Conservation (phyloP, 805 yeast species). For the Spathaspora boniae region DNA sequence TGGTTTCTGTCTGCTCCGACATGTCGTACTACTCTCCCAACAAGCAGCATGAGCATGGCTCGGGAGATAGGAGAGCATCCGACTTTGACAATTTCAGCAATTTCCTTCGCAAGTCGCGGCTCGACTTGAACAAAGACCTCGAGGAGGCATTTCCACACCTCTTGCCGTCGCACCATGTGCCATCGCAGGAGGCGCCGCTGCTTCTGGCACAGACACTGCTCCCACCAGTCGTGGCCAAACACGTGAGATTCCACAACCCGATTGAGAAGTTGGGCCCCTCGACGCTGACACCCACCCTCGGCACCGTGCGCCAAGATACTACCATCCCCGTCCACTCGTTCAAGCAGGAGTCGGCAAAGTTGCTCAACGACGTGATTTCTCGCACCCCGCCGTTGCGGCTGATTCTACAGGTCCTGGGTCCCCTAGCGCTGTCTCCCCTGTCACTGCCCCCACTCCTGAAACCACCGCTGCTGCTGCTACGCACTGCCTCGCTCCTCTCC, state of each 20-base stretch:
- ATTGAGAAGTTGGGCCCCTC: constrained; percentile 19
- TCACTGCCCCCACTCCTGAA: too few species aligned
- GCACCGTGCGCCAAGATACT: constrained; percentile 20
- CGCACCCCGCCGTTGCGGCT: neutral
- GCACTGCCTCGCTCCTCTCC: neutral
- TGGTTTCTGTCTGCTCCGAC: constrained; percentile 18
- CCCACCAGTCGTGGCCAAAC: neutral
- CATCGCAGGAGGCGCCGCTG: neutral
- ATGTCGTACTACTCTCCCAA: constrained; percentile 19
- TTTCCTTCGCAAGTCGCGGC: constrained; percentile 31
- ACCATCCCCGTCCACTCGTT: neutral
- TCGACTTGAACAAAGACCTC: constrained; percentile 20
- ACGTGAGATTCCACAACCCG: constrained; percentile 37
- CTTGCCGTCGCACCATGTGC: neutral
- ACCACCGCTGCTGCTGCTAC: neutral
- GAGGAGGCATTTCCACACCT: constrained; percentile 25
- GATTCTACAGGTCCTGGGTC: too few species aligned
- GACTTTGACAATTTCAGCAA: constrained; percentile 27
- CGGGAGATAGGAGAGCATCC: neutral
- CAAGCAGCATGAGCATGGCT: constrained; percentile 5
- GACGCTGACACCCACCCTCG: constrained; percentile 28
- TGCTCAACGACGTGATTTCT: constrained; percentile 9
- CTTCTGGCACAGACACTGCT: too few species aligned
- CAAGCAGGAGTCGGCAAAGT: constrained; percentile 8
- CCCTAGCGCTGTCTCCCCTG: too few species aligned